phyloP scores from a whole-genome alignment of 2,329 filamentous ascomycete genomes.

The Aspergillus eucalypticola region DNA sequence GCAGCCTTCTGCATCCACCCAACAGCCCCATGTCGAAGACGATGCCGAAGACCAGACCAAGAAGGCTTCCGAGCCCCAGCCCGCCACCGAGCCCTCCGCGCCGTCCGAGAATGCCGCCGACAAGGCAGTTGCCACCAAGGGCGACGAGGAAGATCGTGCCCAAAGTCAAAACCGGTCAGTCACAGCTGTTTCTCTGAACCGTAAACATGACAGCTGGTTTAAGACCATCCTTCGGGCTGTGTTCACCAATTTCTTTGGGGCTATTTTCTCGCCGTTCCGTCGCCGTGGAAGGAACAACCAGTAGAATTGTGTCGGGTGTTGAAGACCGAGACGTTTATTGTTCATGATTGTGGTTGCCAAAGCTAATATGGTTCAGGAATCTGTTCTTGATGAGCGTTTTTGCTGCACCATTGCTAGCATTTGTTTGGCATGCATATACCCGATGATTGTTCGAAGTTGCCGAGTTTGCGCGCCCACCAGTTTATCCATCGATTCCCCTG shows the following conservation, averaged over 20 bases:
- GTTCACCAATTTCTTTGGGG: conserved; percentile 43
- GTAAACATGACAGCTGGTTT: conserved; percentile 43
- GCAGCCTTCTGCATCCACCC: conserved; percentile 29
- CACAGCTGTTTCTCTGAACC: conserved; percentile 40
- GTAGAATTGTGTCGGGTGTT: conserved; percentile 22
- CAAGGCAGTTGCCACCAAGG: conserved; percentile 19
- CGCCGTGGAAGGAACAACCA: conserved; percentile 33
- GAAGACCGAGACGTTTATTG: conserved; percentile 11
- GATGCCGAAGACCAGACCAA: conserved; percentile 13
- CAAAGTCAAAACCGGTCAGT: conserved; percentile 42
- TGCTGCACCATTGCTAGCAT: conserved; percentile 32
- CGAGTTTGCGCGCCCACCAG: conserved; percentile 21
- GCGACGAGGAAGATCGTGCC: conserved; percentile 33
- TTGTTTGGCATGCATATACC: conserved; percentile 32
- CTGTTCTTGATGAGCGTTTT: conserved; percentile 34
- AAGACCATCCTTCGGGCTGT: conserved; percentile 43
- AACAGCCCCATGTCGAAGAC: conserved; percentile 52
- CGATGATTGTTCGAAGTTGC: conserved; percentile 21
- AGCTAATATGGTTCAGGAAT: conserved; percentile 36
- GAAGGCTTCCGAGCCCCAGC: conserved; percentile 17
- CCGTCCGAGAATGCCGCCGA: conserved; percentile 10
- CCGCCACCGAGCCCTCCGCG: background rate
- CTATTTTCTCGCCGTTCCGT: conserved; percentile 43
- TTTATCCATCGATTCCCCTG: conserved; percentile 38
- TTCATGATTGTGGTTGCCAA: conserved; percentile 20